These are phyloP conservation scores for Populus alba DNA, from an alignment of 345 rosid species.

Conservation along the genomic window DNA sequence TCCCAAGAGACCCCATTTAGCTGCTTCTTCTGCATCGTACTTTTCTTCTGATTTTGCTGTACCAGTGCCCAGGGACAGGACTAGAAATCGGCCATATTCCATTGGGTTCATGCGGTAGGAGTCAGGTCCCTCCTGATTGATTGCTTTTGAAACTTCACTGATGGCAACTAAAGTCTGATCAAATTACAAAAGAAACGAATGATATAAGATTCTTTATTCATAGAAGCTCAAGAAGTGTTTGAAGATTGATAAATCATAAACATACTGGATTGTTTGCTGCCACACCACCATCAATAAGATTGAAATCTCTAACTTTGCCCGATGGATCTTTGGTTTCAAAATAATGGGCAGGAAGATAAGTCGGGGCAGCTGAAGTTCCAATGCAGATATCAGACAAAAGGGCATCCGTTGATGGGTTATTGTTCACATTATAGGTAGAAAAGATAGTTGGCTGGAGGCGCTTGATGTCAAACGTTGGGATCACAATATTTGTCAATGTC, in stretches of 20 bases:
- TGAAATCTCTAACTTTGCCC: conserved; percentile 16
- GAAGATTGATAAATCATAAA: too few species aligned
- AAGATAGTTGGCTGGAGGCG: too few species aligned
- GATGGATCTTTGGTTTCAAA: conserved; percentile 34
- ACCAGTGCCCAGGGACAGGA: conserved; percentile 65
- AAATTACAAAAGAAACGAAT: too few species aligned
- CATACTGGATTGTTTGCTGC: too few species aligned
- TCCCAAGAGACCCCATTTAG: conserved; percentile 61
- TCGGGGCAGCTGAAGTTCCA: conserved; percentile 69
- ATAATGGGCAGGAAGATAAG: conserved; percentile 52
- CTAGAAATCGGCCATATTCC: conserved; percentile 48
- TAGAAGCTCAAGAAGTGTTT: not conserved
- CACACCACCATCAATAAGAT: too few species aligned
- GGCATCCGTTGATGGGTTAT: too few species aligned
- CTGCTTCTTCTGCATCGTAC: conserved; percentile 42
- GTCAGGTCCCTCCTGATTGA: conserved; percentile 32
- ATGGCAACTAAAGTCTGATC: too few species aligned
- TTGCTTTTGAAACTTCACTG: conserved; percentile 40
- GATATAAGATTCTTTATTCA: too few species aligned
- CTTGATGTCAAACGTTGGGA: too few species aligned
- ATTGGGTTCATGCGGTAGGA: conserved; percentile 42
- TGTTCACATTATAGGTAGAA: too few species aligned
- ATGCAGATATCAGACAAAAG: conserved; percentile 53
- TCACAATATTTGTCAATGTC: too few species aligned
- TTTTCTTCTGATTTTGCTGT: conserved; percentile 34